Conservation (phyloP, 352 stramenopile species). For the Pythium chondricola region DNA sequence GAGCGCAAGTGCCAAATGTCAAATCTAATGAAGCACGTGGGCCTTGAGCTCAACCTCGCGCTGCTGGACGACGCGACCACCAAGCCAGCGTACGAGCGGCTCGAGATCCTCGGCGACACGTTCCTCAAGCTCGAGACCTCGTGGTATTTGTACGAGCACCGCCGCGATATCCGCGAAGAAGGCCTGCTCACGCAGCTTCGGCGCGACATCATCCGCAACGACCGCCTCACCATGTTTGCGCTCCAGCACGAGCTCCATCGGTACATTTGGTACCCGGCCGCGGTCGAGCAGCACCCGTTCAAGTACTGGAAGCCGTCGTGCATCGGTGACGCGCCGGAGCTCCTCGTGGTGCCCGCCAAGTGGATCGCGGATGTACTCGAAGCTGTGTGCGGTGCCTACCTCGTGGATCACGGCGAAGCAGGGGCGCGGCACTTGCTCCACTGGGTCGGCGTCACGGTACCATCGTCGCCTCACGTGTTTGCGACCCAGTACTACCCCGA, state of each 20-base stretch:
- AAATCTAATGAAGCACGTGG: constrained; percentile 75
- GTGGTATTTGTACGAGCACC: constrained; percentile 78
- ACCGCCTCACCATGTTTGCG: constrained; percentile 72
- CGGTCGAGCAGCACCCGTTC: constrained; percentile 81
- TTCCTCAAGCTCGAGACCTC: constrained; percentile 84
- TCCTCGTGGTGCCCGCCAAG: constrained; percentile 66
- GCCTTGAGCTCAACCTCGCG: constrained; percentile 65
- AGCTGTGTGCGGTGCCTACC: constrained; percentile 72
- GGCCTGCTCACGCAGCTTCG: constrained; percentile 66
- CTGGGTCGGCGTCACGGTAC: constrained; percentile 68
- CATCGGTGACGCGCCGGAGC: constrained; percentile 73
- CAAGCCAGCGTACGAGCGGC: constrained; percentile 77
- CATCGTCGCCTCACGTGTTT: constrained; percentile 38
- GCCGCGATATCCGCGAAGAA: constrained; percentile 65
- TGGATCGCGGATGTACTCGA: constrained; percentile 85
- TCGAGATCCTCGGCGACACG: constrained; percentile 81
- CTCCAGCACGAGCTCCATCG: constrained; percentile 50
- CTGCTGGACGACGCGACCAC: constrained; percentile 76
- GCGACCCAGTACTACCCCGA: constrained; percentile 53
- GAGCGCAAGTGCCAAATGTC: constrained; percentile 87
- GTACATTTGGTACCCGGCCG: constrained; percentile 72
- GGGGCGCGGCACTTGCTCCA: constrained; percentile 67
- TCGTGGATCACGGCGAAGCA: constrained; percentile 64
- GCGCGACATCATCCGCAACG: constrained; percentile 83
- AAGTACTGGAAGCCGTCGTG: constrained; percentile 84